Evolutionary conservation across 1,139 yeast genomes (phyloP).

Genomic region (Magnusiomyces tetraspermus): DNA sequence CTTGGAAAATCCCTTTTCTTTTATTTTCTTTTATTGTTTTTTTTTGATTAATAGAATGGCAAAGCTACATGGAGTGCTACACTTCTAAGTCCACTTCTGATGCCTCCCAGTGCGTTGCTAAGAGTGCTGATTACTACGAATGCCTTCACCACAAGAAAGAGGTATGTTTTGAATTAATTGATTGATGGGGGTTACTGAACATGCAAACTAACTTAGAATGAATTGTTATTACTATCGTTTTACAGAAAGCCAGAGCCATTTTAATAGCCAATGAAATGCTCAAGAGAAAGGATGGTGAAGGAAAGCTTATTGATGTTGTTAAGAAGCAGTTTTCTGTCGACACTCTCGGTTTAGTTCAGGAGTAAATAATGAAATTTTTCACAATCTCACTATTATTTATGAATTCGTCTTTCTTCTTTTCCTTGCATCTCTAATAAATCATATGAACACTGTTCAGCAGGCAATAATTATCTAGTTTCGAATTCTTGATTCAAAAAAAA

Average conservation of each 20-base stretch:
- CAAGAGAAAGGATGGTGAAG: conserved; percentile 21
- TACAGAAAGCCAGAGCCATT: conserved; percentile 12
- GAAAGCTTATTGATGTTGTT: conserved; percentile 17
- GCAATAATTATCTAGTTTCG: too few species aligned
- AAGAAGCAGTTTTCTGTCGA: conserved; percentile 24
- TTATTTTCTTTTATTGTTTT: not conserved
- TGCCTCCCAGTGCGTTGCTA: conserved; percentile 34
- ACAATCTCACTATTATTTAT: not conserved
- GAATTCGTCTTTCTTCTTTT: not conserved
- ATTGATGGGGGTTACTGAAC: not conserved
- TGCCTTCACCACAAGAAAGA: conserved; percentile 43
- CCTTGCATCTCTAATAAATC: not conserved
- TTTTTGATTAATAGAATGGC: conserved; percentile 31
- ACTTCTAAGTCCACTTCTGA: conserved; percentile 34
- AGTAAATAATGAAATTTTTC: conserved; percentile 6
- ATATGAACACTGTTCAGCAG: not conserved
- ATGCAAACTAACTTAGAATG: not conserved
- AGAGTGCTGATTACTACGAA: conserved; percentile 41
- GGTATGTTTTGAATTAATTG: conserved; percentile 18
- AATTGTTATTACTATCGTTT: not conserved
- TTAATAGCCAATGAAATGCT: conserved; percentile 23
- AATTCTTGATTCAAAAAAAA: too few species aligned
- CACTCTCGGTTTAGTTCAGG: conserved; percentile 25
- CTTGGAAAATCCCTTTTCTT: too few species aligned
- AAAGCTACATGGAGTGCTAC: conserved; percentile 39